These are phyloP conservation scores for Phlebopus sp. DNA, from an alignment of 1,284 basidiomycete species.

Conservation along the genomic window DNA sequence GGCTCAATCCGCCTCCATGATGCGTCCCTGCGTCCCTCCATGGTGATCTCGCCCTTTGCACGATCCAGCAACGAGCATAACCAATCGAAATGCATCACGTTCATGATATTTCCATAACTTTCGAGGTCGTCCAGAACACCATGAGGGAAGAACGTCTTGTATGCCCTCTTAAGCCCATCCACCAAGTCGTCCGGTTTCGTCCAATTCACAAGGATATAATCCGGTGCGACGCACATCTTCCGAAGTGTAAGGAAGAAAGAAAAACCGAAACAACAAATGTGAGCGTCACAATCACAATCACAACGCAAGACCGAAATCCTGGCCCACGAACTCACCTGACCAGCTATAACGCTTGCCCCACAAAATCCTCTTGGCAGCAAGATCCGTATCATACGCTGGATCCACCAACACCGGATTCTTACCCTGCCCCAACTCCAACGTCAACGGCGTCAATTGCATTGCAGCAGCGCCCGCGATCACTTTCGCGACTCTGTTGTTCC, in stretches of 20 bases:
- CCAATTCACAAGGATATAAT: slow-evolving; percentile 48
- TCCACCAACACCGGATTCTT: too few relatives aligned
- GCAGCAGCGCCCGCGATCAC: slow-evolving; percentile 63
- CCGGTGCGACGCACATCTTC: slow-evolving; percentile 58
- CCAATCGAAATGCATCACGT: slow-evolving; percentile 21
- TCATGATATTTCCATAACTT: slow-evolving; percentile 21
- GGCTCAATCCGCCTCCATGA: slow-evolving; percentile 25
- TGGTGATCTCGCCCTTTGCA: slow-evolving; percentile 49
- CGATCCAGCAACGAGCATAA: slow-evolving; percentile 39
- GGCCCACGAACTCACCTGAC: slow-evolving; percentile 42
- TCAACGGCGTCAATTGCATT: slow-evolving; percentile 59
- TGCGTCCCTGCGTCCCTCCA: slow-evolving; percentile 47
- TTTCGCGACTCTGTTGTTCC: slow-evolving; percentile 47
- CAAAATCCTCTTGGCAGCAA: too few relatives aligned
- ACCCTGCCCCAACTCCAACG: too few relatives aligned
- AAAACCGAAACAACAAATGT: too few relatives aligned
- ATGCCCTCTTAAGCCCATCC: slow-evolving; percentile 47
- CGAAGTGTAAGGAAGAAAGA: too few relatives aligned
- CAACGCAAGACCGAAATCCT: too few relatives aligned
- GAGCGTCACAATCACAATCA: too few relatives aligned
- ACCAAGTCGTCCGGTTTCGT: slow-evolving; percentile 51
- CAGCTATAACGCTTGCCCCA: slow-evolving; percentile 55
- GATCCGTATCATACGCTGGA: too few relatives aligned
- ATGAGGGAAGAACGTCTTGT: too few relatives aligned
- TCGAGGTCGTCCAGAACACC: too few relatives aligned